These are phyloP conservation scores for Excoecaria cochinchinensis DNA, from an alignment of 345 rosid species.

Conservation along the genomic window DNA sequence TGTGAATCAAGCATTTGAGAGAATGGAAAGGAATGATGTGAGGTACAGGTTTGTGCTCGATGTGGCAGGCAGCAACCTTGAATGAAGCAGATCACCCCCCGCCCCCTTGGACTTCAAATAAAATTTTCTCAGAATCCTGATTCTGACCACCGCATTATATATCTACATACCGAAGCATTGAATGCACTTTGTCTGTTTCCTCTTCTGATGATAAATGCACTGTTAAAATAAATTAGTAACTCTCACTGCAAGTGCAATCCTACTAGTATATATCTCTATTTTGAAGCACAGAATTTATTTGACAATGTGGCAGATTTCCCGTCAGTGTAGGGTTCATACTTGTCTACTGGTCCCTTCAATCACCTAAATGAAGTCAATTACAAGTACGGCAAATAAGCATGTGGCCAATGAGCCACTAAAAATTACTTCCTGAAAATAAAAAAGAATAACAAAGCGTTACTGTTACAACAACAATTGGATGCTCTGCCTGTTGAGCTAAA, in stretches of 20 bases:
- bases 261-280: too few relatives aligned
- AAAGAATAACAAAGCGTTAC: constrained; percentile 27
- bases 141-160: too few relatives aligned
- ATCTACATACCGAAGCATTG: too few relatives aligned
- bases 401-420: background rate
- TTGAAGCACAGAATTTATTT: background rate
- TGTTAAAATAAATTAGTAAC: too few relatives aligned
- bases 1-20: constrained; percentile 51
- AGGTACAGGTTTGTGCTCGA: constrained; percentile 62
- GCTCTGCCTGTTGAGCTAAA: constrained; percentile 13
- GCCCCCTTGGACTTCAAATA: too few relatives aligned
- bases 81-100: constrained; percentile 2
- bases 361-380: background rate
- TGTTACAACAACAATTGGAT: constrained; percentile 37
- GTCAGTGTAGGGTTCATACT: background rate
- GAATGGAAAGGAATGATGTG: constrained; percentile 64
- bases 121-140: too few relatives aligned
- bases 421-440: background rate
- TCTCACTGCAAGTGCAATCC: background rate
- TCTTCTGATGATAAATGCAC: too few relatives aligned
- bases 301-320: background rate
- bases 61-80: constrained; percentile 50
- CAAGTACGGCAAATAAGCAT: background rate
- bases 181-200: too few relatives aligned
- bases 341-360: constrained; percentile 1